Evolutionary conservation across 1,139 yeast species (phyloP).

Genomic region (Yamadazyma atmosphaerica): DNA sequence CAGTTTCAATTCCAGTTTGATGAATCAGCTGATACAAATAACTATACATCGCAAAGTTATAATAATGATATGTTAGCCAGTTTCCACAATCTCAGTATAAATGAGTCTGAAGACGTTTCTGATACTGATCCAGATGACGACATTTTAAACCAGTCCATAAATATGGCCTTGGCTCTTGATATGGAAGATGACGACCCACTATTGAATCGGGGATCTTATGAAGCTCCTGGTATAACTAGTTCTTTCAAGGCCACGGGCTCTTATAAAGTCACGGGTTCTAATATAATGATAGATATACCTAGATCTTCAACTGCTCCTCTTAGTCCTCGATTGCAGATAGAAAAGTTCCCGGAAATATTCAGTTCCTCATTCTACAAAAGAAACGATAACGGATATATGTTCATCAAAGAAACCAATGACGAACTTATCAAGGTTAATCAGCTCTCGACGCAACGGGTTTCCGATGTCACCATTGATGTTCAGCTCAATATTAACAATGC

Average conservation of each 20-base stretch:
- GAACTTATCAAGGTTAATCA: slow-evolving; percentile 17
- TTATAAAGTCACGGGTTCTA: background rate
- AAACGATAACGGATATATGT: slow-evolving; percentile 39
- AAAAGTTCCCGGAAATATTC: slow-evolving; percentile 17
- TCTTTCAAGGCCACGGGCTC: background rate
- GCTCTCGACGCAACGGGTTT: background rate
- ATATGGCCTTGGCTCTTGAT: background rate
- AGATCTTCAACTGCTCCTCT: slow-evolving; percentile 1
- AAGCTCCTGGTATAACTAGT: no score
- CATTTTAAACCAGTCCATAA: background rate
- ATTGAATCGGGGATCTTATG: no score
- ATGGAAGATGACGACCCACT: background rate
- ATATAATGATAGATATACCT: slow-evolving; percentile 1
- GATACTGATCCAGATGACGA: background rate
- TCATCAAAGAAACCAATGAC: slow-evolving; percentile 32
- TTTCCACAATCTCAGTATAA: background rate
- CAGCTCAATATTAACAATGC: slow-evolving; percentile 9
- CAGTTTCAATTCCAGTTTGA: slow-evolving; percentile 2
- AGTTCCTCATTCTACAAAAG: slow-evolving; percentile 37
- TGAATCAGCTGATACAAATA: background rate
- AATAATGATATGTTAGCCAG: background rate
- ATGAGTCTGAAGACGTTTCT: background rate
- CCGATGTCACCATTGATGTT: slow-evolving; percentile 6
- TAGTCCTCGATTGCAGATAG: slow-evolving; percentile 13
- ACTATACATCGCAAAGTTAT: background rate